Evolutionary conservation across 805 yeast species (phyloP).

Genomic region (Ogataea methanolica): DNA sequence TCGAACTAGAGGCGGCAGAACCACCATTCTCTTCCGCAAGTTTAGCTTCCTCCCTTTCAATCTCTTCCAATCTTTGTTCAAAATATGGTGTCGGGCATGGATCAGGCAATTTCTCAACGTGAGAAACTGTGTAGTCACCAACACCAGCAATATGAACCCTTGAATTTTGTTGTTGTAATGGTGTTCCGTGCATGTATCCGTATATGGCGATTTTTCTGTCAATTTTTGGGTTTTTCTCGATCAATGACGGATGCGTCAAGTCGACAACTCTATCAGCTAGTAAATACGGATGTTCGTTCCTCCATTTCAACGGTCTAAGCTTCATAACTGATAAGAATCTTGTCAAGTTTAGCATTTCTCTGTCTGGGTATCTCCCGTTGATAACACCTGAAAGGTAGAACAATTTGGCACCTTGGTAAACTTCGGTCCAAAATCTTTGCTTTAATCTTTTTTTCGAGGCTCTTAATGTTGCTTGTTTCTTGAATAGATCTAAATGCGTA

Average conservation of each 20-base stretch:
- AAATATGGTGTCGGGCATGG: slow-evolving; percentile 98
- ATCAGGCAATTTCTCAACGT: slow-evolving; percentile 88
- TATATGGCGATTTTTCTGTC: slow-evolving; percentile 89
- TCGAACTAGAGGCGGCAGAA: slow-evolving; percentile 44
- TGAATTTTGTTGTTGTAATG: slow-evolving; percentile 63
- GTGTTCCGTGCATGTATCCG: slow-evolving; percentile 94
- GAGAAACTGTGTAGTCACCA: slow-evolving; percentile 76
- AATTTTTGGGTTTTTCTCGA: slow-evolving; percentile 73
- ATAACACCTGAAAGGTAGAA: slow-evolving; percentile 93
- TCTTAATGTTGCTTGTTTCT: slow-evolving; percentile 81
- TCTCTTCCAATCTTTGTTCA: slow-evolving; percentile 79
- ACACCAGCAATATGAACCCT: slow-evolving; percentile 92
- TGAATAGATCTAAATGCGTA: slow-evolving; percentile 92
- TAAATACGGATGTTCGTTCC: slow-evolving; percentile 95
- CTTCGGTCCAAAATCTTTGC: slow-evolving; percentile 98
- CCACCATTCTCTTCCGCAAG: slow-evolving; percentile 60
- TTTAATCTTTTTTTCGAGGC: slow-evolving; percentile 89
- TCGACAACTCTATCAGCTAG: slow-evolving; percentile 87
- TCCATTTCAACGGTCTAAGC: slow-evolving; percentile 98
- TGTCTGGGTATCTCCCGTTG: slow-evolving; percentile 96
- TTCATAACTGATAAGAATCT: slow-evolving; percentile 96
- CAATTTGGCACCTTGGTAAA: slow-evolving; percentile 94
- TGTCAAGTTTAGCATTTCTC: slow-evolving; percentile 87
- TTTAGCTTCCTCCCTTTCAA: slow-evolving; percentile 68
- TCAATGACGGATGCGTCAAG: slow-evolving; percentile 82